Conservation (phyloP, 148 eudicot species). For the Persicaria tinctoria region DNA sequence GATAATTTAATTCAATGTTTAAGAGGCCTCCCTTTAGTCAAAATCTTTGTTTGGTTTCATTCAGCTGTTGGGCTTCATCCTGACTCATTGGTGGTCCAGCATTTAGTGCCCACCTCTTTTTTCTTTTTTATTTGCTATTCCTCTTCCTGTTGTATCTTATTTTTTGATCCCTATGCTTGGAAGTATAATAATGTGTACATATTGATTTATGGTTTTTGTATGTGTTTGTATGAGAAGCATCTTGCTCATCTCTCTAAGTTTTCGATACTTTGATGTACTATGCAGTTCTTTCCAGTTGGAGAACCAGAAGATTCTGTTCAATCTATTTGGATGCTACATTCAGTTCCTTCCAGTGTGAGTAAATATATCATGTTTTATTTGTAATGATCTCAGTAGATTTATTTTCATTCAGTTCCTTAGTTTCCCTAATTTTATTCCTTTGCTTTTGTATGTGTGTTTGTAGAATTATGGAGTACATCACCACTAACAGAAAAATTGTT, state of each 20-base stretch:
- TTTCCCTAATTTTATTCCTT: slow-evolving; percentile 1
- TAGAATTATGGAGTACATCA: slow-evolving; percentile 61
- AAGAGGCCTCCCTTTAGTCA: background rate
- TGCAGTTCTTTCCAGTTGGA: slow-evolving; percentile 59
- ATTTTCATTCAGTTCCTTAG: background rate
- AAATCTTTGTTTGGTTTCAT: background rate
- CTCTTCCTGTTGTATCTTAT: background rate
- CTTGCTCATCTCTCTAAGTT: background rate
- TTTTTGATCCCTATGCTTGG: background rate
- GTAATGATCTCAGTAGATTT: background rate
- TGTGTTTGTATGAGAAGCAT: slow-evolving; percentile 1
- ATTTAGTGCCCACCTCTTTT: background rate
- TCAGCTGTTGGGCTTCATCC: background rate
- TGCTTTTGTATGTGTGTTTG: background rate
- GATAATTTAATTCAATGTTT: background rate
- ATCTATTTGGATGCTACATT: slow-evolving; percentile 69
- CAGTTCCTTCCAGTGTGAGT: slow-evolving; percentile 82
- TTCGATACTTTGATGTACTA: background rate
- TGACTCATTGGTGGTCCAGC: background rate
- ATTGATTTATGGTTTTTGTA: background rate
- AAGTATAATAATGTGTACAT: background rate
- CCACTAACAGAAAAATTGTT: slow-evolving; percentile 41
- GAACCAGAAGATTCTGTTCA: slow-evolving; percentile 61
- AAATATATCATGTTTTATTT: background rate
- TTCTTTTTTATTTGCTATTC: background rate